A percentile compares a stretch with the other conserved stretches of the same genome.
Conservation (phyloP, 768 basidiomycete species). For the Termitomyces sp. region DNA sequence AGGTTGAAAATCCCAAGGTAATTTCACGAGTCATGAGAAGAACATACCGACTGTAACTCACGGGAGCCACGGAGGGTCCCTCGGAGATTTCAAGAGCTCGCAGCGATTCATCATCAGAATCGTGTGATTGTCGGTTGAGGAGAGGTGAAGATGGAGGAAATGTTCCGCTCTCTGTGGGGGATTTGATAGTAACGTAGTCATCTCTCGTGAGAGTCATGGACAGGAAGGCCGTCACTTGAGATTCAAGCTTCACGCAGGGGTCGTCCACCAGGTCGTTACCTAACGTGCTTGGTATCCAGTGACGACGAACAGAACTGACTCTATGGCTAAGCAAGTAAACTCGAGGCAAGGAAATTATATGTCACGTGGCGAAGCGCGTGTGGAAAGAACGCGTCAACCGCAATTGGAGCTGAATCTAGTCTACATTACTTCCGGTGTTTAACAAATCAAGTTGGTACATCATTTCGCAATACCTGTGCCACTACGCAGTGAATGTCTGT, state of each 20-base stretch:
- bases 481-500: slow-evolving; percentile 72
- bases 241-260: background rate
- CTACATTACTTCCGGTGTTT: background rate
- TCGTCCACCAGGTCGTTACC: background rate
- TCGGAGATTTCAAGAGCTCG: slow-evolving; percentile 76
- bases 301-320: background rate
- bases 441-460: slow-evolving; percentile 1
- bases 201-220: slow-evolving; percentile 36
- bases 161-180: slow-evolving; percentile 28
- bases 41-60: slow-evolving; percentile 30
- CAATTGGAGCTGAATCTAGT: background rate
- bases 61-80: slow-evolving; percentile 37
- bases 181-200: slow-evolving; percentile 42
- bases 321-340: background rate
- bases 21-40: background rate
- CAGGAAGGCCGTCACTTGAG: background rate
- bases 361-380: background rate
- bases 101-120: slow-evolving; percentile 65
- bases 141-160: slow-evolving; percentile 32
- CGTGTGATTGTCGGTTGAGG: slow-evolving; percentile 38
- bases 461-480: slow-evolving; percentile 61
- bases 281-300: background rate
- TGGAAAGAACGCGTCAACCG: background rate
- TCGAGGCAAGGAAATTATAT: background rate
- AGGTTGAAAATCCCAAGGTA: background rate